Evolutionary conservation across 257 asterid species (phyloP).

Genomic region (Nicotiana tomentosiformis): DNA sequence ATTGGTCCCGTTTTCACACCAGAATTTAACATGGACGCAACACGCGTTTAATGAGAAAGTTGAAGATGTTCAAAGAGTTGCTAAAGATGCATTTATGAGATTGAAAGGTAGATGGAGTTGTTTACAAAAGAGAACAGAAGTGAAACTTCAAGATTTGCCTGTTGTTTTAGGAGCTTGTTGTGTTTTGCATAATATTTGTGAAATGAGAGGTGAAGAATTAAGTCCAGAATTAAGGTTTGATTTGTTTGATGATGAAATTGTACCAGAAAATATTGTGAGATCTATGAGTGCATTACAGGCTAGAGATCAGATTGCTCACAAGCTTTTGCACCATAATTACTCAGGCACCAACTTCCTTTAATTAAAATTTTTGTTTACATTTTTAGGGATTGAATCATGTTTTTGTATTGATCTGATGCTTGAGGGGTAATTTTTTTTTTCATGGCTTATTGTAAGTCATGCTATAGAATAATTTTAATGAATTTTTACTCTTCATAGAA

Average conservation of each 20-base stretch:
- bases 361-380: background rate
- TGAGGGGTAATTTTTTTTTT: background rate
- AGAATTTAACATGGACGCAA: constrained; percentile 67
- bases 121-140: constrained; percentile 73
- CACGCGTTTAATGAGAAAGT: constrained; percentile 61
- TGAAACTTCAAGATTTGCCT: constrained; percentile 79
- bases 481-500: background rate
- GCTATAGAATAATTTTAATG: background rate
- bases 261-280: constrained; percentile 37
- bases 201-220: constrained; percentile 51
- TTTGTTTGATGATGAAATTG: constrained; percentile 50
- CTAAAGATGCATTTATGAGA: constrained; percentile 64
- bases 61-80: constrained; percentile 32
- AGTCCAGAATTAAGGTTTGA: constrained; percentile 48
- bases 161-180: constrained; percentile 81
- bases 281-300: constrained; percentile 37
- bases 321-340: constrained; percentile 55
- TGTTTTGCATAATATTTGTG: constrained; percentile 78
- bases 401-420: background rate
- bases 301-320: constrained; percentile 74
- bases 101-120: constrained; percentile 81
- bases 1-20: constrained; percentile 57
- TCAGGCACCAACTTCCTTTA: constrained; percentile 40
- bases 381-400: background rate
- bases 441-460: background rate